Evolutionary conservation across 1,284 basidiomycete species (phyloP), one percentile per base, ranked within the genome.

Genomic region (Bjerkandera adusta): DNA sequence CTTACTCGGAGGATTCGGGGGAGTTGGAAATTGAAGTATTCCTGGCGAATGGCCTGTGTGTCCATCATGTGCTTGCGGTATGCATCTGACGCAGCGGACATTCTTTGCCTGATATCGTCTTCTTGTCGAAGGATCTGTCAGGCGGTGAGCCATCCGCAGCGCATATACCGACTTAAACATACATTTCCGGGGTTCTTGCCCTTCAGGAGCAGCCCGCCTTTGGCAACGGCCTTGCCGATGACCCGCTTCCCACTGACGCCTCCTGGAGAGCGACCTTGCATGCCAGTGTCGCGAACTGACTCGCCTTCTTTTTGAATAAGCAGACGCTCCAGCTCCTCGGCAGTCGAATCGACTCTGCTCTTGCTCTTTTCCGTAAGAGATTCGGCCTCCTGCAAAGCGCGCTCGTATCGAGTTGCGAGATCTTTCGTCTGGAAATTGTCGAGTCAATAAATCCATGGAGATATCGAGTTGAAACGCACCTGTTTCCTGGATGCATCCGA

Each of bases 1-100:
- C 86, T 63, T 64, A 95, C 93, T 41, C 97, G 79, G 37, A 99
- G 68, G 53, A 98, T 90, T 57, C 93, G 86, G 36, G 97, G 96
- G 36, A 97, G 71, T 62, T 98, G 96, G 61, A 96, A 89, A 66
- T 97, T 96, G 69, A 97, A 99, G 66, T 96, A 98, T 64, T 99
- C 96, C 66, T 97, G 94, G 43, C 95, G 78, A 68, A 93, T 81
- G 2, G 83, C 74, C 67, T 97, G 95, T 8, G 90, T 91, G 56
- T 94, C 92, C 21, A 83, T 79, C n/a, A 97, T 87, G 10, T 93
- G 85, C 67, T 94, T 93, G 48, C 92, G 77, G 64, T 95, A 98
- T 25, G 84, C 80, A 62, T 98, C 96, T 26, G 90, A 93, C 3
- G 90, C 84, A 38, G 73, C 73, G 5, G 90, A 92, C 73, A 98